A percentile compares a stretch with the other conserved stretches of the same genome.
phyloP scores from a whole-genome alignment of 352 stramenopile genomes.

The Phytophthora uliginosa region DNA sequence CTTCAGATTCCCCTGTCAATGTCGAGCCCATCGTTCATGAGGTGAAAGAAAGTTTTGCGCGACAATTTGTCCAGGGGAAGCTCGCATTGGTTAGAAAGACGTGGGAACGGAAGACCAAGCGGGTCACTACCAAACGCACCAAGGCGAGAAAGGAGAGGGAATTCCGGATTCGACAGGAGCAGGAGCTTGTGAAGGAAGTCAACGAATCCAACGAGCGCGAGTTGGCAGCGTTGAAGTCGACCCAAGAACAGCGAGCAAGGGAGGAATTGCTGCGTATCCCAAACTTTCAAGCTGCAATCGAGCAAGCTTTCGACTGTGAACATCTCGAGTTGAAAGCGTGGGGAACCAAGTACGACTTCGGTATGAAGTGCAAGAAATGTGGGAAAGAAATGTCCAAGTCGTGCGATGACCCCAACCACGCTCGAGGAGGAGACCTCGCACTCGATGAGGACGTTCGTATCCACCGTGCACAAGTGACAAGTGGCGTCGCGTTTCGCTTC shows the following conservation, averaged over 20 bases:
- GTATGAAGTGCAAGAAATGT: constrained; percentile 69
- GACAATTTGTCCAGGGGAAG: constrained; percentile 64
- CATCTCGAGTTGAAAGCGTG: constrained; percentile 72
- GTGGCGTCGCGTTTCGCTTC: constrained; percentile 51
- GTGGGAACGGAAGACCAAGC: constrained; percentile 74
- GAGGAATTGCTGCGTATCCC: constrained; percentile 66
- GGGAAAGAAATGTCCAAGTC: constrained; percentile 74
- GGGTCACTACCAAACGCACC: constrained; percentile 51
- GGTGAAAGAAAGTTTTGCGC: constrained; percentile 64
- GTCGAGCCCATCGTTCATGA: constrained; percentile 36
- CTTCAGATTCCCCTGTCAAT: not conserved
- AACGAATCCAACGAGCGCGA: constrained; percentile 44
- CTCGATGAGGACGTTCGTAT: constrained; percentile 63
- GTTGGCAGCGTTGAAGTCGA: constrained; percentile 35
- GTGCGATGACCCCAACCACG: constrained; percentile 63
- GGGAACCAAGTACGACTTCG: constrained; percentile 70
- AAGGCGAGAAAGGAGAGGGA: constrained; percentile 55
- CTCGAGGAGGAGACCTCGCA: constrained; percentile 50
- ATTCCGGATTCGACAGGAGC: constrained; percentile 67
- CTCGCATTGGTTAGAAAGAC: constrained; percentile 74
- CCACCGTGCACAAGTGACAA: constrained; percentile 60
- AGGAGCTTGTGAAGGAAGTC: constrained; percentile 52
- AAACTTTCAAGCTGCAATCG: constrained; percentile 59
- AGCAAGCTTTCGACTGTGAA: constrained; percentile 60
- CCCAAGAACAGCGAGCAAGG: constrained; percentile 37